A percentile compares a stretch with the other conserved stretches of the same genome.
Evolutionary conservation across 495 filamentous ascomycete species (phyloP).

Genomic region (Bathelium albidoporum): DNA sequence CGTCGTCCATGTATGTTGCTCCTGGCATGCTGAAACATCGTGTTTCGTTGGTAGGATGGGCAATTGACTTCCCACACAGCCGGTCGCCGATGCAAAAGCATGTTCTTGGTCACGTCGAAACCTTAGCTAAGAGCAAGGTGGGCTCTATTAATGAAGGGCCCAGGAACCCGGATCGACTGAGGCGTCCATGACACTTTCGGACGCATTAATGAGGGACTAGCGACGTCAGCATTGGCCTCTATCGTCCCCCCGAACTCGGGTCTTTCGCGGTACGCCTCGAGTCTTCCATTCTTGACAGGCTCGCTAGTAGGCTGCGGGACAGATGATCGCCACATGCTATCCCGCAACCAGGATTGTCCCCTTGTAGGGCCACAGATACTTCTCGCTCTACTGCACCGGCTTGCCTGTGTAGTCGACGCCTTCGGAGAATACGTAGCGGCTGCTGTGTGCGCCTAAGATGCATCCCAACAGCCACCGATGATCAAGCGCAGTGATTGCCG

Average conservation of each 20-base stretch:
- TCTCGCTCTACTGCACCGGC: constrained; percentile 2
- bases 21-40: background rate
- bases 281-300: constrained; percentile 4
- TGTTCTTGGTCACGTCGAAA: background rate
- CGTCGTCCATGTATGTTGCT: background rate
- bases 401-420: background rate
- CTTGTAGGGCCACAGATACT: constrained; percentile 1
- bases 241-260: background rate
- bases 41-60: background rate
- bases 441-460: constrained; percentile 5
- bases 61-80: background rate
- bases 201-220: background rate
- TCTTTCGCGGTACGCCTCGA: background rate
- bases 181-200: constrained; percentile 2
- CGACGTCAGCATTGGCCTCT: background rate
- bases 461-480: constrained; percentile 4
- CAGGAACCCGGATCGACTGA: background rate
- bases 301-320: background rate
- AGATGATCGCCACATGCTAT: background rate
- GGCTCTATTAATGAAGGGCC: background rate
- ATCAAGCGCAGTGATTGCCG: constrained; percentile 3
- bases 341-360: background rate
- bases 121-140: background rate
- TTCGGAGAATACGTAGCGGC: constrained; percentile 5
- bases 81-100: background rate